These are phyloP conservation scores for Hansenula anomala DNA, from an alignment of 1,139 yeast genomes.

Conservation along the genomic window DNA sequence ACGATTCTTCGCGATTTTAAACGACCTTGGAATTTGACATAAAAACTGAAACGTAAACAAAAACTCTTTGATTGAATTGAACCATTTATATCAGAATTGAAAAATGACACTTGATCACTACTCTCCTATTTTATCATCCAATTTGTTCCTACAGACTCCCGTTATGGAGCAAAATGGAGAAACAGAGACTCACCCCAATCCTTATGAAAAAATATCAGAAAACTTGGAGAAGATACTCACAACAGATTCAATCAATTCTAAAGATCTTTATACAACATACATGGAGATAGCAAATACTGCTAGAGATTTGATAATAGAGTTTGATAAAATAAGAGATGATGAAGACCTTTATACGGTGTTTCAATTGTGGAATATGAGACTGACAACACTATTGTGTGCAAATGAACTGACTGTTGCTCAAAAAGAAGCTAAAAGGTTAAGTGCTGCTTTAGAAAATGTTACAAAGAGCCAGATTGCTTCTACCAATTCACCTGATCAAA, in stretches of 20 bases:
- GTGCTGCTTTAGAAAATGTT: conserved; percentile 12
- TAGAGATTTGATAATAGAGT: neutral
- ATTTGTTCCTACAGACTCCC: conserved; percentile 3
- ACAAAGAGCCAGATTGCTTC: no score
- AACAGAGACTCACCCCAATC: neutral
- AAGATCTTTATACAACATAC: neutral
- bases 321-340: neutral
- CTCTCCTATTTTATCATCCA: neutral
- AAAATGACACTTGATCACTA: neutral
- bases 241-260: neutral
- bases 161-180: neutral
- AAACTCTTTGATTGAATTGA: no score
- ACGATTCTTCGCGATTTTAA: no score
- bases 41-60: neutral
- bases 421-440: conserved; percentile 20
- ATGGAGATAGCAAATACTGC: neutral
- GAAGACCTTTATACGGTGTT: conserved; percentile 3
- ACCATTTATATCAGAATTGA: no score
- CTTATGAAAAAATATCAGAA: no score
- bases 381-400: conserved; percentile 24
- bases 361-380: conserved; percentile 30
- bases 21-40: neutral
- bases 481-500: no score
- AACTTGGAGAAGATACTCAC: no score
- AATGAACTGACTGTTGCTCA: conserved; percentile 22